These are phyloP conservation scores for Kwoniella sp. DNA, from an alignment of 768 basidiomycete species.

Conservation along the genomic window DNA sequence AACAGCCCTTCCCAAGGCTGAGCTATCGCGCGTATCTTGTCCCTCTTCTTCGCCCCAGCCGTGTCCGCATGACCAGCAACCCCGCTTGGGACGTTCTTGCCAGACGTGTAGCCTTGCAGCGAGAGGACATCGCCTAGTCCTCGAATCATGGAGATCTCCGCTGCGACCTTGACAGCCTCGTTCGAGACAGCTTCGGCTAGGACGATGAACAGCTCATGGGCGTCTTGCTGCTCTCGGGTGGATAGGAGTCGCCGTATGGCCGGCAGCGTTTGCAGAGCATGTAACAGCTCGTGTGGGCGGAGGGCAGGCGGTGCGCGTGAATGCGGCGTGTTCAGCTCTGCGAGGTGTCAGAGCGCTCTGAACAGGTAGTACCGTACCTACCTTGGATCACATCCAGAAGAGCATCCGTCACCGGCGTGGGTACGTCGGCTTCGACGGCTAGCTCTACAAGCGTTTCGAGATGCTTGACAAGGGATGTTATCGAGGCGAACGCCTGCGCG, in stretches of 20 bases:
- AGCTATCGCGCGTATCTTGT: conserved; percentile 27
- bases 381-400: conserved; percentile 67
- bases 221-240: conserved; percentile 94
- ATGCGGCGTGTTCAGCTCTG: conserved; percentile 50
- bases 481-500: conserved; percentile 78
- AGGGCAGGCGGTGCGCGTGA: conserved; percentile 57
- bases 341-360: not conserved
- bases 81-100: conserved; percentile 17
- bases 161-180: conserved; percentile 69
- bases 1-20: conserved; percentile 68
- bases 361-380: conserved; percentile 47
- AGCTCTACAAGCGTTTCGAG: conserved; percentile 69
- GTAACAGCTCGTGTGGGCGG: conserved; percentile 68
- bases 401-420: conserved; percentile 80
- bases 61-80: too few relatives aligned
- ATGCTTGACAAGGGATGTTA: conserved; percentile 74
- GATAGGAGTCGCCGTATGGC: conserved; percentile 56
- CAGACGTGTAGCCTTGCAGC: conserved; percentile 23
- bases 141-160: conserved; percentile 65
- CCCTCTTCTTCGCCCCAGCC: conserved; percentile 15
- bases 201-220: conserved; percentile 95
- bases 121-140: conserved; percentile 59
- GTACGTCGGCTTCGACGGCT: conserved; percentile 74
- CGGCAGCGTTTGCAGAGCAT: conserved; percentile 59
- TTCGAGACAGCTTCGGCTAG: conserved; percentile 83